Base-by-base conservation (phyloP, 139 green algal genomes). In the Pleodorina starrii region DNA sequence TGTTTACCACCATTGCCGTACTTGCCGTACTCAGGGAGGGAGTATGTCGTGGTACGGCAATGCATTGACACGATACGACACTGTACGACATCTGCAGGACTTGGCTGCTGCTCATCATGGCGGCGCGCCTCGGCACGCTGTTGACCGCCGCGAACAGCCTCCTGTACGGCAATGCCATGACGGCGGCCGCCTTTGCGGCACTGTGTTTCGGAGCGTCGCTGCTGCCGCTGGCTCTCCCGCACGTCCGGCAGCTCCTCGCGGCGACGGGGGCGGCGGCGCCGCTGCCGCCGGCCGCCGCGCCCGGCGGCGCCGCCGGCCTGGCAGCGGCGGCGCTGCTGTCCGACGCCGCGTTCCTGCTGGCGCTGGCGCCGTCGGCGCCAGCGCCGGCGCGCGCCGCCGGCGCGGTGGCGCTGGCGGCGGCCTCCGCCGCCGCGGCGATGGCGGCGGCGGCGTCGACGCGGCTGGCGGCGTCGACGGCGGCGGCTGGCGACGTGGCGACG, bases 321-420 rank as follows among this genome's bases (percentile, higher is more conserved):
- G 54, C 69, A 46, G 54, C 40, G 36, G 40, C 86, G 36, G 23
- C 74, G 46, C 35, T 68, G 2, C 32, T 32, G 6, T 60, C 86
- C 1, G 86, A 90, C 25, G 86, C 46, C 1, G 86, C 60, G 25
- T 90, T 86, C 59, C 60, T 90, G 35, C 42, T 77, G 2, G 60
- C 32, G 7, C 63, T 86, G 44, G 59, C 69, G 86, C 86, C 80
- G 44, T 16, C 59, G 59, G 19, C 27, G 74, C 85, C 85, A 29
- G 44, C 74, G 60, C 29, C 44, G 38, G 54, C 44, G 21, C 75
- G 85, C 48, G 85, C 54, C 46, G 54, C 44, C 38, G 85, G 74
- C 12, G 74, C 75, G 17, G 75, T 57, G 25, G 75, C 57, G 7
- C 40, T 90, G 59, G 75, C 85, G 5, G 57, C 57, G 5, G 73